Percentiles rank a stretch among this genome's conserved stretches.
Conservation (phyloP, 2,329 filamentous ascomycete genomes). For the Teratosphaeria nubilosa region DNA sequence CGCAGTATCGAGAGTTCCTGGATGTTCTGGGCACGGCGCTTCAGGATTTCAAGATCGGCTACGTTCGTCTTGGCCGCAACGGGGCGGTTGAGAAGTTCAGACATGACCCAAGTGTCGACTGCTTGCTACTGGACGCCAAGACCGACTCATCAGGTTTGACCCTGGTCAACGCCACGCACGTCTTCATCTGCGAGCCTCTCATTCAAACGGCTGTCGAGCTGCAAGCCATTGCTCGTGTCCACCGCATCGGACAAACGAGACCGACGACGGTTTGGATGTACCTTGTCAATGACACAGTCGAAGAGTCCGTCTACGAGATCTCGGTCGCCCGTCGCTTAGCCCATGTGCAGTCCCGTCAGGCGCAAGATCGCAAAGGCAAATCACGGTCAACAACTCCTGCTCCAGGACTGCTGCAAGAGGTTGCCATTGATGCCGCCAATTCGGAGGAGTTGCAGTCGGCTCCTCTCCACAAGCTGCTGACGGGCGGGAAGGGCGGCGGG, state of each 20-base stretch:
- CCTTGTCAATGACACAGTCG: conserved; percentile 79
- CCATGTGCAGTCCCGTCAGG: conserved; percentile 49
- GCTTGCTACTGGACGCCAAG: conserved; percentile 80
- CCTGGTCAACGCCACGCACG: conserved; percentile 83
- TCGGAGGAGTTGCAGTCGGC: conserved; percentile 71
- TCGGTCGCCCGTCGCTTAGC: conserved; percentile 69
- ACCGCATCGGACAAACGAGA: conserved; percentile 82
- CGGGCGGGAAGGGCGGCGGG: conserved; percentile 58
- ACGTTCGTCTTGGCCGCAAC: conserved; percentile 56
- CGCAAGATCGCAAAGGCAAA: conserved; percentile 19
- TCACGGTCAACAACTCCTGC: conserved; percentile 21
- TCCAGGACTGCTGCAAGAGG: conserved; percentile 34
- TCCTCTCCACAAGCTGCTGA: conserved; percentile 59
- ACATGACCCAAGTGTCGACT: conserved; percentile 61
- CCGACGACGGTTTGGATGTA: conserved; percentile 95
- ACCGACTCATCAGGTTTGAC: conserved; percentile 84
- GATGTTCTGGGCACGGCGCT: conserved; percentile 63
- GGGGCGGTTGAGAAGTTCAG: conserved; percentile 69
- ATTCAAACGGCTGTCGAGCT: conserved; percentile 90
- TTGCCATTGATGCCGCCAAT: conserved; percentile 69
- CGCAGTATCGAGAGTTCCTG: conserved; percentile 78
- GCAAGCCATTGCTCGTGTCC: conserved; percentile 88
- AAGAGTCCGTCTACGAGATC: conserved; percentile 82
- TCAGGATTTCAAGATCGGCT: conserved; percentile 59
- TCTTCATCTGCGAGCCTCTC: conserved; percentile 88